phyloP scores from a whole-genome alignment of 495 filamentous ascomycete genomes.

The Xylaria scruposa region DNA sequence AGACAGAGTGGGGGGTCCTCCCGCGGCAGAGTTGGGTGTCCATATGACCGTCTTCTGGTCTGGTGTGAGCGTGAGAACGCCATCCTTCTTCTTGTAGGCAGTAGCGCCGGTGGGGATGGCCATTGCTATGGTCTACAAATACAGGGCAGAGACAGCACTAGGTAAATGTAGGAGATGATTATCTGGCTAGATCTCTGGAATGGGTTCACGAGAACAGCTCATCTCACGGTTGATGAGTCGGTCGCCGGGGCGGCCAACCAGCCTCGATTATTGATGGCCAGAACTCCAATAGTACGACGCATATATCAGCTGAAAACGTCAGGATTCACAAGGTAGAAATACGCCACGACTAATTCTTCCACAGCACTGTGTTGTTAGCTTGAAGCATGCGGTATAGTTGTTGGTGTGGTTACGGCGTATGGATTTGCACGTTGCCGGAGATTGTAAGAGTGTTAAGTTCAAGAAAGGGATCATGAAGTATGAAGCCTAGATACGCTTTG shows the following conservation, averaged over 20 bases:
- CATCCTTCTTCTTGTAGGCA: constrained; percentile 96
- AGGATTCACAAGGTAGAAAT: not conserved
- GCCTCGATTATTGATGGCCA: not conserved
- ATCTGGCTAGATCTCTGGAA: not conserved
- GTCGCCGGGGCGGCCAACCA: constrained; percentile 17
- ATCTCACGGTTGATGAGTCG: constrained; percentile 3
- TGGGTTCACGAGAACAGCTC: constrained; percentile 3
- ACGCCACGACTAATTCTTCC: not conserved
- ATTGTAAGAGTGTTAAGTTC: not conserved
- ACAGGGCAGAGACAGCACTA: not conserved
- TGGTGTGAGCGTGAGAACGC: constrained; percentile 72
- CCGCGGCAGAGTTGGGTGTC: constrained; percentile 67
- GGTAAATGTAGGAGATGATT: not conserved
- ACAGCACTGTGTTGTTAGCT: not conserved
- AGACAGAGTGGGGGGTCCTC: constrained; percentile 64
- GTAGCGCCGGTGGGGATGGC: constrained; percentile 72
- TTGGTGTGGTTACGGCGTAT: not conserved
- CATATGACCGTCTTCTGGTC: constrained; percentile 78
- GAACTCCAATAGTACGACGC: not conserved
- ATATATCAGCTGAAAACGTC: not conserved
- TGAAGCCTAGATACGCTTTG: not conserved
- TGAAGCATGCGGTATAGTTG: not conserved
- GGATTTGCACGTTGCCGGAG: not conserved
- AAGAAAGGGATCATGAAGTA: constrained; percentile 2
- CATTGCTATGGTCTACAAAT: constrained; percentile 42